These are phyloP conservation scores for Gymnopilus junonius DNA, from an alignment of 768 basidiomycete genomes.

Conservation along the genomic window DNA sequence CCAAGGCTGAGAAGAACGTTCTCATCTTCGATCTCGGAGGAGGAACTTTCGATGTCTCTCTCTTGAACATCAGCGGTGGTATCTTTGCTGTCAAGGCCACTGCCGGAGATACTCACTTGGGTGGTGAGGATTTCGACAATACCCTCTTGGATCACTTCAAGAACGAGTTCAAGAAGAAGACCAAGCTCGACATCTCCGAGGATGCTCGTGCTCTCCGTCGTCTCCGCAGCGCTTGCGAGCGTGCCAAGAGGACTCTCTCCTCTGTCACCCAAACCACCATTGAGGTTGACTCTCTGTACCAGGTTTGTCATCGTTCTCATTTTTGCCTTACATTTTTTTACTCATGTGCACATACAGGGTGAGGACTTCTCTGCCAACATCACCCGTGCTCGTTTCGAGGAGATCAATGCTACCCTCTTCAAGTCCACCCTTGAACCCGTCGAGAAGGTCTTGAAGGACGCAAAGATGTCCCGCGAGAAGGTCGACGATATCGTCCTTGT, in stretches of 20 bases:
- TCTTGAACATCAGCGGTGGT: constrained; percentile 93
- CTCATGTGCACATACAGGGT: too few species aligned
- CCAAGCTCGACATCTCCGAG: background rate
- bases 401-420: constrained; percentile 89
- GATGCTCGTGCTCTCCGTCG: background rate
- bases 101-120: constrained; percentile 95
- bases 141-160: background rate
- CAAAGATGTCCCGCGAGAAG: constrained; percentile 96
- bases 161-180: background rate
- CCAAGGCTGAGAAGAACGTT: constrained; percentile 83
- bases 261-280: constrained; percentile 63
- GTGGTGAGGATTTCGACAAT: constrained; percentile 61
- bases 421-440: constrained; percentile 87
- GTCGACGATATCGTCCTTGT: constrained; percentile 99
- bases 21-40: constrained; percentile 95
- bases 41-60: constrained; percentile 97
- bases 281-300: constrained; percentile 92
- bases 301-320: too few species aligned
- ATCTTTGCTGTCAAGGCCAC: constrained; percentile 97
- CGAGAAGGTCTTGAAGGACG: constrained; percentile 97
- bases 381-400: constrained; percentile 93
- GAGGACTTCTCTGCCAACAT: constrained; percentile 95
- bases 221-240: background rate
- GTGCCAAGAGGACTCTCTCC: background rate
- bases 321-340: too few species aligned